These are phyloP conservation scores for Candida morakotiae DNA, from an alignment of 805 yeast genomes.

Conservation along the genomic window DNA sequence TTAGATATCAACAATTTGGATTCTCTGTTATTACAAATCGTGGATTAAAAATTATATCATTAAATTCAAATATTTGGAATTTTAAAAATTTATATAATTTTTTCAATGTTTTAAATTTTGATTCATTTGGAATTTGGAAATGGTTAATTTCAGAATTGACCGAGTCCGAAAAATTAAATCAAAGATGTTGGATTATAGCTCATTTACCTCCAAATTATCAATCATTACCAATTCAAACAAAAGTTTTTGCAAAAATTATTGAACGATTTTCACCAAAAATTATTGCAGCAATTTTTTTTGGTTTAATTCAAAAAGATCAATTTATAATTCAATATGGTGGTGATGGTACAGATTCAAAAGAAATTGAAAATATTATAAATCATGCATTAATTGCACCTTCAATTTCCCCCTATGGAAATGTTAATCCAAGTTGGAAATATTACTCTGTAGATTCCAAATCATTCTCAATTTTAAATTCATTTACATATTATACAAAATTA, in stretches of 20 bases:
- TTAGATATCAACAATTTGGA: constrained; percentile 55
- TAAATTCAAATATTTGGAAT: constrained; percentile 69
- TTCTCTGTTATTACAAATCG: constrained; percentile 51
- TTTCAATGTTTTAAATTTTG: constrained; percentile 32
- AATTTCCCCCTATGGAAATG: constrained; percentile 55
- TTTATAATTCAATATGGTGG: constrained; percentile 55
- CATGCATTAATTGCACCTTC: constrained; percentile 67
- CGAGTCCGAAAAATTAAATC: constrained; percentile 53
- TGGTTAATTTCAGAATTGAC: constrained; percentile 59
- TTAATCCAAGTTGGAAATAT: constrained; percentile 72
- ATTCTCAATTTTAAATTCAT: constrained; percentile 57
- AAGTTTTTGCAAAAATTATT: constrained; percentile 51
- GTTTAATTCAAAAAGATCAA: constrained; percentile 70
- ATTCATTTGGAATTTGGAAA: constrained; percentile 58
- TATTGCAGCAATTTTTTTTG: constrained; percentile 66
- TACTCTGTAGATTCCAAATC: constrained; percentile 62
- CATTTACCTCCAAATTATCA: constrained; percentile 62
- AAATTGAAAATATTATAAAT: constrained; percentile 43
- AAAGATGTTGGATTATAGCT: constrained; percentile 70
- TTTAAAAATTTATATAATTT: constrained; percentile 50
- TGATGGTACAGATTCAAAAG: constrained; percentile 28
- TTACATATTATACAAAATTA: constrained; percentile 55
- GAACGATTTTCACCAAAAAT: constrained; percentile 67
- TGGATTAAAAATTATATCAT: constrained; percentile 57
- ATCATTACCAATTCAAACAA: constrained; percentile 58